Conservation (phyloP, 768 basidiomycete species). For the Rubroboletus pulcherrimus region DNA sequence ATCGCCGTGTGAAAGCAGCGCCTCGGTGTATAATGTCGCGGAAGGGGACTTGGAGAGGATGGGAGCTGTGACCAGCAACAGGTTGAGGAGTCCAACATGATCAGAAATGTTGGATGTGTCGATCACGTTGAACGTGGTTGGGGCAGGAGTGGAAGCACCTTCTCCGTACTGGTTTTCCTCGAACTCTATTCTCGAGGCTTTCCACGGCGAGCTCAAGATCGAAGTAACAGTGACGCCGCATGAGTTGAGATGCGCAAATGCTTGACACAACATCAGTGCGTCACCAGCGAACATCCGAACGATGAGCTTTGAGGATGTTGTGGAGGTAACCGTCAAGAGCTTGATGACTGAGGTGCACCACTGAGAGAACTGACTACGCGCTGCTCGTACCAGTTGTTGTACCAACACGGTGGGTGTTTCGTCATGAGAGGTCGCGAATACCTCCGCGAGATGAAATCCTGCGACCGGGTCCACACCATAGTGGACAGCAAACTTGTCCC, state of each 20-base stretch:
- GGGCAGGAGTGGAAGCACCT: slow-evolving; percentile 16
- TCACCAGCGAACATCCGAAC: slow-evolving; percentile 32
- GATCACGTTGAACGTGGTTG: slow-evolving; percentile 31
- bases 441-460: slow-evolving; percentile 33
- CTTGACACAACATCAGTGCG: slow-evolving; percentile 27
- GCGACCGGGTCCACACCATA: slow-evolving; percentile 29
- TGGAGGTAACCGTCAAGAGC: slow-evolving; percentile 1
- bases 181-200: slow-evolving; percentile 18
- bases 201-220: slow-evolving; percentile 25
- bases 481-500: slow-evolving; percentile 25
- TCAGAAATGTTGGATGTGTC: slow-evolving; percentile 33
- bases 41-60: slow-evolving; percentile 23
- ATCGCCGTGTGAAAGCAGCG: slow-evolving; percentile 14
- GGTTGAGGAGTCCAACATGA: slow-evolving; percentile 29
- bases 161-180: slow-evolving; percentile 21
- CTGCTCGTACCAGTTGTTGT: slow-evolving; percentile 18
- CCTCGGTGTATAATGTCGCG: slow-evolving; percentile 30
- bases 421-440: slow-evolving; percentile 7
- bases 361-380: slow-evolving; percentile 21
- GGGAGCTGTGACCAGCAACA: slow-evolving; percentile 21
- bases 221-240: slow-evolving; percentile 13
- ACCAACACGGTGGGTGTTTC: slow-evolving; percentile 8
- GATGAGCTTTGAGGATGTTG: slow-evolving; percentile 8
- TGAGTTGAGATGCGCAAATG: slow-evolving; percentile 14
- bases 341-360: slow-evolving; percentile 27